phyloP scores from a whole-genome alignment of 352 stramenopile species.

The Pythium sukuiense region DNA sequence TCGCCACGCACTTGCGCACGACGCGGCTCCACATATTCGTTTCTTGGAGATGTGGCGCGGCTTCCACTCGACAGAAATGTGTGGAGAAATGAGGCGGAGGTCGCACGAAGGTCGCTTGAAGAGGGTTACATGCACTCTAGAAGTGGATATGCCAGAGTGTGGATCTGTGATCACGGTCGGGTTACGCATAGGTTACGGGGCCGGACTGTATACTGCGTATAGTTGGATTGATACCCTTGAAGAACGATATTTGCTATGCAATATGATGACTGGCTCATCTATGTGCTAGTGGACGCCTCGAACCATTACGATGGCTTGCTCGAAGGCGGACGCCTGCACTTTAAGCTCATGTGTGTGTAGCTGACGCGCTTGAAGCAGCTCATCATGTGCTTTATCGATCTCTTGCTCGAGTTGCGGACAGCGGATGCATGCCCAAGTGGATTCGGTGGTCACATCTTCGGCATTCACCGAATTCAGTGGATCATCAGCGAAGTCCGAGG shows the following conservation, averaged over 20 bases:
- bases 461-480: conserved; percentile 11
- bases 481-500: conserved; percentile 25
- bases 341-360: conserved; percentile 41
- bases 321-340: conserved; percentile 31
- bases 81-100: conserved; percentile 11
- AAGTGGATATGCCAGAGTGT: not conserved
- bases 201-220: not conserved
- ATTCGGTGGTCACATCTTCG: not conserved
- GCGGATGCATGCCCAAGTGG: conserved; percentile 20
- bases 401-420: conserved; percentile 30
- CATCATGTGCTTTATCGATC: conserved; percentile 22
- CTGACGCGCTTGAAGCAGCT: conserved; percentile 30
- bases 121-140: conserved; percentile 2
- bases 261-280: not conserved
- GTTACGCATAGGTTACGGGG: not conserved
- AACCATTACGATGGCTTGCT: conserved; percentile 5
- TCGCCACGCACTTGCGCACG: conserved; percentile 21
- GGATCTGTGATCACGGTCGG: not conserved
- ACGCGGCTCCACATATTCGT: conserved; percentile 28
- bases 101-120: conserved; percentile 26
- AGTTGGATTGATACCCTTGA: not conserved
- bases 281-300: not conserved
- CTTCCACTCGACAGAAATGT: conserved; percentile 6
- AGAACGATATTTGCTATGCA: not conserved
- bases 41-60: not conserved